Conservation (phyloP, 768 basidiomycete species). For the Phaeotremella fagi region DNA sequence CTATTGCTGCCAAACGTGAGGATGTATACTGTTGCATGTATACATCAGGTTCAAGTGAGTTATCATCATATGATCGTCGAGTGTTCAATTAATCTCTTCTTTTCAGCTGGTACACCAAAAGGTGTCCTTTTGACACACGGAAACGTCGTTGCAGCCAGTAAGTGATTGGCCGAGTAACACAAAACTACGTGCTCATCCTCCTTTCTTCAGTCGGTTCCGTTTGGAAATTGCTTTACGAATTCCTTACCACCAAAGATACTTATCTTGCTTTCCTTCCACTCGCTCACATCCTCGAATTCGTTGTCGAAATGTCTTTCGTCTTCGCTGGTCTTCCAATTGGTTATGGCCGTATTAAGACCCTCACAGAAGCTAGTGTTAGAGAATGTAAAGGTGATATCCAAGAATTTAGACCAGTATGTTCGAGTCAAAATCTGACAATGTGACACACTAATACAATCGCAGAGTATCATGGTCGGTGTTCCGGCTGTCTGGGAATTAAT, state of each 20-base stretch:
- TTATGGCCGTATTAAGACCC: conserved; percentile 89
- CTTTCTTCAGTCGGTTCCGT: conserved; percentile 63
- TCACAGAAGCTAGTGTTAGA: conserved; percentile 88
- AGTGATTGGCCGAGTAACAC: neutral
- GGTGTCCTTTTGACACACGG: conserved; percentile 83
- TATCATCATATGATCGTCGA: neutral
- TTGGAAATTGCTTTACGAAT: conserved; percentile 60
- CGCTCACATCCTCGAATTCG: conserved; percentile 92
- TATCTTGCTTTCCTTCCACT: conserved; percentile 90
- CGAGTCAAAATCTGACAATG: neutral
- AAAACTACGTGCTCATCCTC: conserved; percentile 4
- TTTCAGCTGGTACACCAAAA: conserved; percentile 87
- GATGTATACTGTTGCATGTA: conserved; percentile 71
- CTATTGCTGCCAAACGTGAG: conserved; percentile 54
- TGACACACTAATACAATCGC: neutral
- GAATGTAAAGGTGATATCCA: conserved; percentile 82
- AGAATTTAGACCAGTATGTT: conserved; percentile 61
- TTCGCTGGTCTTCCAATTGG: conserved; percentile 76
- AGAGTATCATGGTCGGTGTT: conserved; percentile 84
- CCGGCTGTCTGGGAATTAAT: conserved; percentile 97
- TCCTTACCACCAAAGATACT: conserved; percentile 54
- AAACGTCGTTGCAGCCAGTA: conserved; percentile 71
- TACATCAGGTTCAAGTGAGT: conserved; percentile 55
- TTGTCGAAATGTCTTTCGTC: conserved; percentile 75
- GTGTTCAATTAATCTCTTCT: conserved; percentile 49